Evolutionary conservation across 768 basidiomycete species (phyloP).

Genomic region (Xerocomellus intermedius): DNA sequence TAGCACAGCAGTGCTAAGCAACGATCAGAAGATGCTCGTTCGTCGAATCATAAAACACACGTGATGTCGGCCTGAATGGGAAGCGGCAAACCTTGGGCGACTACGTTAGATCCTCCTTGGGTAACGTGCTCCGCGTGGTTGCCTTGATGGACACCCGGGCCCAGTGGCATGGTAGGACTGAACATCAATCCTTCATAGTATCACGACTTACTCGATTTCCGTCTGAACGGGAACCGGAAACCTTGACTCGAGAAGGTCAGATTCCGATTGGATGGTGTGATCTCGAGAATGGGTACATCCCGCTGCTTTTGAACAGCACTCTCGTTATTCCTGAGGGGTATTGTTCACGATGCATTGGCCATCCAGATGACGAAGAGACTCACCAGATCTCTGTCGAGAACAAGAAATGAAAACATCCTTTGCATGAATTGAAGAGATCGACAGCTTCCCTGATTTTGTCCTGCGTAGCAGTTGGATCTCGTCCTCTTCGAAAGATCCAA

Average conservation of each 20-base stretch:
- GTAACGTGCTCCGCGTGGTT: too few relatives aligned
- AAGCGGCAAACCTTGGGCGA: too few relatives aligned
- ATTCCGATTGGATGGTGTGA: too few relatives aligned
- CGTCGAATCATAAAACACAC: neutral
- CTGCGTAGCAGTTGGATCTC: neutral
- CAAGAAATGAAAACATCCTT: neutral
- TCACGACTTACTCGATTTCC: neutral
- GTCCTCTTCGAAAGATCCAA: neutral
- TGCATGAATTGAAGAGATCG: neutral
- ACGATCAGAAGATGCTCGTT: too few relatives aligned
- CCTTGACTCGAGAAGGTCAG: too few relatives aligned
- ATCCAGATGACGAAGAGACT: neutral
- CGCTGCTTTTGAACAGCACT: neutral
- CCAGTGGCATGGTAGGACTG: neutral
- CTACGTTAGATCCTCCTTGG: neutral
- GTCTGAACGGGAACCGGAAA: too few relatives aligned
- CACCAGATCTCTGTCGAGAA: conserved; percentile 1
- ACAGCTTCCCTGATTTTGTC: conserved; percentile 1
- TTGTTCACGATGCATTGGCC: neutral
- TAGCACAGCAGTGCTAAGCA: too few relatives aligned
- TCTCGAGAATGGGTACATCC: neutral
- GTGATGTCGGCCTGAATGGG: neutral
- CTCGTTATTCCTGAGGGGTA: neutral
- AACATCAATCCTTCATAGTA: too few relatives aligned
- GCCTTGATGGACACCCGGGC: too few relatives aligned